phyloP scores from a whole-genome alignment of 2,329 filamentous ascomycete genomes.

The Cladorrhinum sp. region DNA sequence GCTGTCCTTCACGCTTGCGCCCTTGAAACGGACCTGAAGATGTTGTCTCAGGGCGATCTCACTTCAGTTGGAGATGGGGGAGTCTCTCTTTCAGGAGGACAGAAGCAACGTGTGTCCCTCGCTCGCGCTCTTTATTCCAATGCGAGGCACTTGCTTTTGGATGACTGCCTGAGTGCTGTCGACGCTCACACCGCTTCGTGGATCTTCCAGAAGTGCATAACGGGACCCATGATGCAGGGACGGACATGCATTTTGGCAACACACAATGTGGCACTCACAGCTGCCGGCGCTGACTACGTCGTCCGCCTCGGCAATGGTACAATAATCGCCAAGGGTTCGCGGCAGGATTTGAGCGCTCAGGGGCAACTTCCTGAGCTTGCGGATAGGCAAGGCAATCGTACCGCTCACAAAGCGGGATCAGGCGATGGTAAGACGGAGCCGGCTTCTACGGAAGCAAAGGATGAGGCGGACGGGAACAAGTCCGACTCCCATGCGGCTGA shows the following conservation, averaged over 20 bases:
- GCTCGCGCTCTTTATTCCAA: constrained; percentile 96
- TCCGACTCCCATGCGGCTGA: constrained; percentile 44
- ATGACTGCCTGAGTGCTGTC: constrained; percentile 92
- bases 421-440: constrained; percentile 38
- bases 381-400: constrained; percentile 8
- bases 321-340: constrained; percentile 68
- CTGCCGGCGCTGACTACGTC: constrained; percentile 74
- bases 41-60: constrained; percentile 84
- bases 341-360: constrained; percentile 72
- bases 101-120: constrained; percentile 95
- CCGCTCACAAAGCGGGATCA: constrained; percentile 45
- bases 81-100: constrained; percentile 92
- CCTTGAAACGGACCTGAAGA: constrained; percentile 81
- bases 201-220: constrained; percentile 90
- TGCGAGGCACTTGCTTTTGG: constrained; percentile 81
- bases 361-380: constrained; percentile 75
- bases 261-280: constrained; percentile 82
- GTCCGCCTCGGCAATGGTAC: constrained; percentile 85
- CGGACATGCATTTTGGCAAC: constrained; percentile 93
- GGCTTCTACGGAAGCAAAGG: constrained; percentile 57
- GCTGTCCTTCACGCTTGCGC: constrained; percentile 87
- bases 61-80: constrained; percentile 96
- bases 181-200: constrained; percentile 96
- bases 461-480: background rate
- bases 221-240: constrained; percentile 78